A percentile compares a stretch with the other conserved stretches of the same genome.
These are phyloP conservation scores for Polyporus tsugae DNA, from an alignment of 1,284 basidiomycete genomes.

Conservation along the genomic window DNA sequence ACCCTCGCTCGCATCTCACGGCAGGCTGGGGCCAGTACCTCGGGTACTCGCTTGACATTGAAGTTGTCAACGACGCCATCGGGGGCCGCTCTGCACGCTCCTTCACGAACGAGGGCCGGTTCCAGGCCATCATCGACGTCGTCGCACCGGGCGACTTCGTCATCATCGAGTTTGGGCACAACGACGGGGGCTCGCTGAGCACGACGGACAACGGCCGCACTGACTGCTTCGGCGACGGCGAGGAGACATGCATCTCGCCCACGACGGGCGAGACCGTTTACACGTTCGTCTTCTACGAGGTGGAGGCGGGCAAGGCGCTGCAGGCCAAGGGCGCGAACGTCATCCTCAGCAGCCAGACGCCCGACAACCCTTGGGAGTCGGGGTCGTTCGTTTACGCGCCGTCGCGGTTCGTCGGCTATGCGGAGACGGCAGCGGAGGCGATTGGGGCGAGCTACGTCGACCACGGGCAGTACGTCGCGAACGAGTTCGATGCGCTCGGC, in stretches of 20 bases:
- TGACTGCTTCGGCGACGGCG: slow-evolving; percentile 29
- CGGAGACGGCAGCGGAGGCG: slow-evolving; percentile 47
- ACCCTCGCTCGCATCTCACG: not conserved
- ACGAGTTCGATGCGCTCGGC: slow-evolving; percentile 53
- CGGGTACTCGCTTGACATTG: slow-evolving; percentile 49
- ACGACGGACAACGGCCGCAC: slow-evolving; percentile 35
- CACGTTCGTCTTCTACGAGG: slow-evolving; percentile 41
- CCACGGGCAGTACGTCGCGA: slow-evolving; percentile 54
- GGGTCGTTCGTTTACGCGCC: slow-evolving; percentile 44
- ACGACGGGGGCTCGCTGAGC: slow-evolving; percentile 45
- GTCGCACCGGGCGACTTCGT: slow-evolving; percentile 47
- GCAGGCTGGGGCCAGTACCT: slow-evolving; percentile 56
- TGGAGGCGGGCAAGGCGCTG: slow-evolving; percentile 51
- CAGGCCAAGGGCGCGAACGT: slow-evolving; percentile 56
- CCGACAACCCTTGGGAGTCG: slow-evolving; percentile 53
- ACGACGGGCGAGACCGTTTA: slow-evolving; percentile 27
- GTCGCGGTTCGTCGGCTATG: slow-evolving; percentile 56
- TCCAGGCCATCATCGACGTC: slow-evolving; percentile 23
- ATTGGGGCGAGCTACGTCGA: slow-evolving; percentile 54
- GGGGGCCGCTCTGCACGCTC: slow-evolving; percentile 56
- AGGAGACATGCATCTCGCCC: slow-evolving; percentile 19
- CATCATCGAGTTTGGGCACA: slow-evolving; percentile 56
- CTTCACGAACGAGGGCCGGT: slow-evolving; percentile 36
- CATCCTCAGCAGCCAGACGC: slow-evolving; percentile 59
- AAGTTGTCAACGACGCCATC: slow-evolving; percentile 54